These are phyloP conservation scores for Epichloe baconii DNA, from an alignment of 2,329 filamentous ascomycete species.

Conservation along the genomic window DNA sequence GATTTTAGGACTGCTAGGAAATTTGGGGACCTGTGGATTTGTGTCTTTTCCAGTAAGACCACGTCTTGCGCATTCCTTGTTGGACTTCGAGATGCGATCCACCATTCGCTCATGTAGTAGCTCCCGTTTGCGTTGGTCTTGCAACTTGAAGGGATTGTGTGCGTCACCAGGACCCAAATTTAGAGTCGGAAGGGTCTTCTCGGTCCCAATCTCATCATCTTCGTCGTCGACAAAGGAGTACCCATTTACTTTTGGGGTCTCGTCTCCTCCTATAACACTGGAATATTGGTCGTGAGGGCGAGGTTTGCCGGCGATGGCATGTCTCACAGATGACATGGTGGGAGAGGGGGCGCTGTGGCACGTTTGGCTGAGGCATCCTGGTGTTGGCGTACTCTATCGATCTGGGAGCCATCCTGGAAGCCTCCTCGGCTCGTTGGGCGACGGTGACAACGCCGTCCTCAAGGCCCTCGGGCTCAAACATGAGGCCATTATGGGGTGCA, in stretches of 20 bases:
- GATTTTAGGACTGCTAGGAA: slow-evolving; percentile 51
- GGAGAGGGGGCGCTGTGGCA: slow-evolving; percentile 53
- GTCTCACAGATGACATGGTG: slow-evolving; percentile 70
- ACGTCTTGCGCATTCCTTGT: slow-evolving; percentile 46
- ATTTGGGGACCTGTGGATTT: slow-evolving; percentile 52
- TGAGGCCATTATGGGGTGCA: slow-evolving; percentile 66
- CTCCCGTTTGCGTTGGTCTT: slow-evolving; percentile 63
- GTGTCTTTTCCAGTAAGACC: slow-evolving; percentile 48
- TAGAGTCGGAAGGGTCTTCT: slow-evolving; percentile 27
- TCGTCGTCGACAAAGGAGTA: slow-evolving; percentile 91
- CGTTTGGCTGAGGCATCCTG: slow-evolving; percentile 46
- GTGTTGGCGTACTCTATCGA: slow-evolving; percentile 75
- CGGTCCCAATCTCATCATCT: slow-evolving; percentile 28
- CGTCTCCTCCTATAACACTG: slow-evolving; percentile 42
- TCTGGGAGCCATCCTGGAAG: slow-evolving; percentile 64
- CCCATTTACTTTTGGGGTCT: slow-evolving; percentile 84
- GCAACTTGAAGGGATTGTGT: slow-evolving; percentile 71
- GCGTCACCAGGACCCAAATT: slow-evolving; percentile 46
- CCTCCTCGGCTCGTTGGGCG: slow-evolving; percentile 53
- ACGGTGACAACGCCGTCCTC: slow-evolving; percentile 48
- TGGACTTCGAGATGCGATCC: slow-evolving; percentile 62
- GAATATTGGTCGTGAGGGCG: slow-evolving; percentile 50
- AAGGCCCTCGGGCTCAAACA: slow-evolving; percentile 64
- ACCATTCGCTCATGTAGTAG: slow-evolving; percentile 77
- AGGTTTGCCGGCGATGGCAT: slow-evolving; percentile 66